phyloP scores from a whole-genome alignment of 345 rosid genomes.

The Aquilaria malaccensis region DNA sequence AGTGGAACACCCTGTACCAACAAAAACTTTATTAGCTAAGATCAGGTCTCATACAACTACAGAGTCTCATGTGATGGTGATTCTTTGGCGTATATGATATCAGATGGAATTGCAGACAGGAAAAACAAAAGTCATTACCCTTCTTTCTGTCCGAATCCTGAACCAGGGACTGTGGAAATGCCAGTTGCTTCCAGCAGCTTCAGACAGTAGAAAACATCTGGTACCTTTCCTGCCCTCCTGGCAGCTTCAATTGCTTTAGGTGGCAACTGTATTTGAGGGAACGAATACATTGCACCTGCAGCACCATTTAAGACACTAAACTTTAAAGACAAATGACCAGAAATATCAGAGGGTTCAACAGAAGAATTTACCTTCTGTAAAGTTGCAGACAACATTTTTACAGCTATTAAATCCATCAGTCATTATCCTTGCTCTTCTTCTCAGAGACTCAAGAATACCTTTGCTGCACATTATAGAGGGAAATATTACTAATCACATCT shows the following conservation, averaged over 20 bases:
- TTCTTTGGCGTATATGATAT: not conserved
- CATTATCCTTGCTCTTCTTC: slow-evolving; percentile 90
- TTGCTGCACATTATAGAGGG: slow-evolving; percentile 39
- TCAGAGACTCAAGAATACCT: slow-evolving; percentile 84
- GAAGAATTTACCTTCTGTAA: slow-evolving; percentile 71
- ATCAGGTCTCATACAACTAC: not conserved
- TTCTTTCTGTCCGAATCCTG: slow-evolving; percentile 98
- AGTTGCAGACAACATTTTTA: slow-evolving; percentile 90
- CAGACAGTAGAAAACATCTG: slow-evolving; percentile 97
- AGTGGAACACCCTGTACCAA: slow-evolving; percentile 68
- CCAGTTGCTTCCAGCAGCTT: slow-evolving; percentile 96
- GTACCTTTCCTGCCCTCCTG: slow-evolving; percentile 64
- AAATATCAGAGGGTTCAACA: not conserved
- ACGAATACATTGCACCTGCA: slow-evolving; percentile 97
- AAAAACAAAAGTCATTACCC: slow-evolving; percentile 36
- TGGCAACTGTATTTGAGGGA: slow-evolving; percentile 89
- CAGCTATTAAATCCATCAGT: slow-evolving; percentile 99
- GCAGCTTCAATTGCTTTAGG: slow-evolving; percentile 88
- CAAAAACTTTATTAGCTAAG: not conserved
- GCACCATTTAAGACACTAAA: not conserved
- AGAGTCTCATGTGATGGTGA: no score
- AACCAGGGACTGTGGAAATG: slow-evolving; percentile 99
- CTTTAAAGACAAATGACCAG: not conserved
- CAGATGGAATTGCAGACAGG: slow-evolving; percentile 1
- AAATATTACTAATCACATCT: slow-evolving; percentile 5